Percentiles rank a stretch among this genome's conserved stretches.
phyloP scores from a whole-genome alignment of 2,329 filamentous ascomycete species.

The Fusarium transvaalense region DNA sequence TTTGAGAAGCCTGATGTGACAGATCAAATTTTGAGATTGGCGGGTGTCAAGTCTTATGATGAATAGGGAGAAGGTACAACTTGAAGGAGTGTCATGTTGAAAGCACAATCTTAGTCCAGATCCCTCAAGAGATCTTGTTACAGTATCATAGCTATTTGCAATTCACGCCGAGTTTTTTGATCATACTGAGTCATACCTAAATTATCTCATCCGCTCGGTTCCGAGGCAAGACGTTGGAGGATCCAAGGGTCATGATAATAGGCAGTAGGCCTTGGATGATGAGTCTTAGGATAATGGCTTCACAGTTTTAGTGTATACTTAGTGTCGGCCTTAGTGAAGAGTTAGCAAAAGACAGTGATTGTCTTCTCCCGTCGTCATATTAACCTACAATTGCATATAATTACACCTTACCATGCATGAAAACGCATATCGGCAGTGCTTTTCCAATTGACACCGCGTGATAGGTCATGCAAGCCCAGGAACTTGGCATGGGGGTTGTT shows the following conservation, averaged over 20 bases:
- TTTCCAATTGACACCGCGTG: conserved; percentile 10
- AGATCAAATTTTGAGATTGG: conserved; percentile 33
- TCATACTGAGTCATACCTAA: not conserved
- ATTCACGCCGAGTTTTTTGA: not conserved
- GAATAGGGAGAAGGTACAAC: not conserved
- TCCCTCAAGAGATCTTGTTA: not conserved
- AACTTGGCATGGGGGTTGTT: conserved; percentile 9
- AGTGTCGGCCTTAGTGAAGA: not conserved
- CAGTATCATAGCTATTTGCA: not conserved
- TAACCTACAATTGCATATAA: not conserved
- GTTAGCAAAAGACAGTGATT: not conserved
- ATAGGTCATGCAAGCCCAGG: conserved; percentile 11
- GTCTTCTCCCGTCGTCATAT: not conserved
- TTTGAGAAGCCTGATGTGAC: conserved; percentile 41
- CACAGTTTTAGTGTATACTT: accelerated
- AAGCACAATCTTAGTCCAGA: not conserved
- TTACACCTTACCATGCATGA: not conserved
- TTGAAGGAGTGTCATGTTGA: not conserved
- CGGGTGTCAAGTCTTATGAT: conserved; percentile 40
- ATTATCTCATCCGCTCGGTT: no score
- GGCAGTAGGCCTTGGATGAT: not conserved
- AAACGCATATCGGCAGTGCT: not conserved
- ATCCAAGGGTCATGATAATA: not conserved
- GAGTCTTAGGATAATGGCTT: not conserved
- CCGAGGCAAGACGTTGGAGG: not conserved